Base-by-base conservation (phyloP, 768 basidiomycete genomes). In the Chalciporus chontae region DNA sequence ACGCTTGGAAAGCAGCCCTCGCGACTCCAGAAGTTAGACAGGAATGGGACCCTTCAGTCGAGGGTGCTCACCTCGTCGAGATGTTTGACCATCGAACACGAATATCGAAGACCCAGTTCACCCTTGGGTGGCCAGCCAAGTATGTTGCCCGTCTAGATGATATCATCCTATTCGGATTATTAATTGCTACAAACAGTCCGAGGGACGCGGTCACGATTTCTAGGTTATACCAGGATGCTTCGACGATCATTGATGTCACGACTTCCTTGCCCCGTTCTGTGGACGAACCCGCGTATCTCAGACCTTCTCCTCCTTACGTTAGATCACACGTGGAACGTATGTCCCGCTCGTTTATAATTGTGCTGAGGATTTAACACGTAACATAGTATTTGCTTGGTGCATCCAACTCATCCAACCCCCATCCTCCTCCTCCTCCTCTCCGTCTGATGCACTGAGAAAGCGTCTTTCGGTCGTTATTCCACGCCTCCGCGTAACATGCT, bases 101-200 rank as follows among this genome's bases (percentile, higher is more conserved):
- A 52, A 87, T 99, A 61, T 78, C 80, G 18, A 92, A 90, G 72
- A 96, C 93, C 0, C 90, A 92, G 55, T 97, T 91, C 65, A 84
- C 85, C 7, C 70, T 99, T 9, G 95, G 95, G 1, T 99, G 95
- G 95, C 95, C 95, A 49, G 94, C 93, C 49, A 94, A 87, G 94
- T 95, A 63, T 61, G 91, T 78, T 60, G 89, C 77, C 13, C 29
- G 15, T 34, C 46, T 43, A 4, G 36, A 19, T 29, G 38, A 5
- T 53, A 18, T 53, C 17, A n/a, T n/a, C 5, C 32, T 14, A 50
- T 21, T 27, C 49, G 29, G 21, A 19, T 45, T 43, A 51, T 58
- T 29, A 57, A 55, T 48, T 19, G 13, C n/a, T 41, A 46, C 10
- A 8, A 42, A 23, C 52, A 95, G 91, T 63, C 95, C 95, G 4